Conservation (phyloP, 2,329 filamentous ascomycete genomes). For the Sporothrix pseudoabietina region DNA sequence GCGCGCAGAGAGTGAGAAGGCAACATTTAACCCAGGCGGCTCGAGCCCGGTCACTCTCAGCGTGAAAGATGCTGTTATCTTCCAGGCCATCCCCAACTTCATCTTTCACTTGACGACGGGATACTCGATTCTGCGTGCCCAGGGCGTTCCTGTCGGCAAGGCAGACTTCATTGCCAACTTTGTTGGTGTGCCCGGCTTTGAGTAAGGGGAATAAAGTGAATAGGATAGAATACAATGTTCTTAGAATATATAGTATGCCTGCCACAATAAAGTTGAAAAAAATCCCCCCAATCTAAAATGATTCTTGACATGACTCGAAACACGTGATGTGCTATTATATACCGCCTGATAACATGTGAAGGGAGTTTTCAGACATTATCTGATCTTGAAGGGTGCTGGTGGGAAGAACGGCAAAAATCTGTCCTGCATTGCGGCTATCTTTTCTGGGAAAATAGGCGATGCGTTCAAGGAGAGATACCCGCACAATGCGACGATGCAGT, state of each 20-base stretch:
- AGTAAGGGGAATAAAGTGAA: background rate
- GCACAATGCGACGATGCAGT: too few species aligned
- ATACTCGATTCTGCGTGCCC: conserved; percentile 58
- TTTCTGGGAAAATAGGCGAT: too few species aligned
- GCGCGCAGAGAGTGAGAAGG: conserved; percentile 33
- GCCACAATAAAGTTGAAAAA: background rate
- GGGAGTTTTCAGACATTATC: too few species aligned
- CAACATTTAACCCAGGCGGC: conserved; percentile 30
- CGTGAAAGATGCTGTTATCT: conserved; percentile 46
- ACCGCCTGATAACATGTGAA: too few species aligned
- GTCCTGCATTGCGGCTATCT: too few species aligned
- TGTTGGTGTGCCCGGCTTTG: conserved; percentile 26
- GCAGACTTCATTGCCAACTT: conserved; percentile 49
- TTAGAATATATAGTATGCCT: background rate
- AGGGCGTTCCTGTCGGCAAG: conserved; percentile 62
- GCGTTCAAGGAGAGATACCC: too few species aligned
- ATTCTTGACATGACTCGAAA: too few species aligned
- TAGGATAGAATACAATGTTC: background rate
- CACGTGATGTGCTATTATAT: too few species aligned
- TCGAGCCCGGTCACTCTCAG: conserved; percentile 29
- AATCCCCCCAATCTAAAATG: too few species aligned
- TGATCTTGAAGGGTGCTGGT: too few species aligned
- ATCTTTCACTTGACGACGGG: conserved; percentile 61
- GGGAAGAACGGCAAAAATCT: too few species aligned
- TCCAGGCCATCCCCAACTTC: conserved; percentile 57